These are phyloP conservation scores for Allomyces macrogynus DNA, from an alignment of 192 early-diverging fungal genomes.

Conservation along the genomic window DNA sequence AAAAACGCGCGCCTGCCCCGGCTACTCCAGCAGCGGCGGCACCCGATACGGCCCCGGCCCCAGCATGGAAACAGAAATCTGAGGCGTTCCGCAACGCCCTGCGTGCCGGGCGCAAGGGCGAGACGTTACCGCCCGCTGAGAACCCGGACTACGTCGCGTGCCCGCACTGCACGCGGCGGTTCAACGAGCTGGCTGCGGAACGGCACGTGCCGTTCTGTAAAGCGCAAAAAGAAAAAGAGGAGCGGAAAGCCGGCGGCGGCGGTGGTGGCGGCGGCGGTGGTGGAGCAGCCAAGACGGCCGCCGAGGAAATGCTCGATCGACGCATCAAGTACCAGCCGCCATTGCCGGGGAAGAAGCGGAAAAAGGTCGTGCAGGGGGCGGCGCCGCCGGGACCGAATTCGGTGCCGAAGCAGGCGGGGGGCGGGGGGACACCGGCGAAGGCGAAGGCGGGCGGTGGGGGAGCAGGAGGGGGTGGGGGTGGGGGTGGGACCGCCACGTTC, in stretches of 20 bases:
- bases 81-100: not conserved
- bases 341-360: not conserved
- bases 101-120: not conserved
- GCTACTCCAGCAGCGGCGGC: not conserved
- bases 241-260: not conserved
- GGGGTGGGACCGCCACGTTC: too few species aligned
- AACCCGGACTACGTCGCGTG: not conserved
- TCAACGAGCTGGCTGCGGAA: constrained; percentile 24
- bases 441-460: too few species aligned
- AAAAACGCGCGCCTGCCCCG: too few species aligned
- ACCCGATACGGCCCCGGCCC: not conserved
- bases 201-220: constrained; percentile 30
- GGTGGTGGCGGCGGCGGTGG: constrained; percentile 1
- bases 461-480: too few species aligned
- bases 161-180: constrained; percentile 18
- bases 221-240: constrained; percentile 16
- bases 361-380: too few species aligned
- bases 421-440: too few species aligned
- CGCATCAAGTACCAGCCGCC: constrained; percentile 16
- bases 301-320: constrained; percentile 16
- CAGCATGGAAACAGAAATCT: not conserved
- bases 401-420: too few species aligned
- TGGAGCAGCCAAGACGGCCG: not conserved
- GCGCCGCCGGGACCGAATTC: too few species aligned
- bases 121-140: too few species aligned